These are phyloP conservation scores for Avena eriantha DNA, from an alignment of 176 grass and related monocot genomes.

Conservation along the genomic window DNA sequence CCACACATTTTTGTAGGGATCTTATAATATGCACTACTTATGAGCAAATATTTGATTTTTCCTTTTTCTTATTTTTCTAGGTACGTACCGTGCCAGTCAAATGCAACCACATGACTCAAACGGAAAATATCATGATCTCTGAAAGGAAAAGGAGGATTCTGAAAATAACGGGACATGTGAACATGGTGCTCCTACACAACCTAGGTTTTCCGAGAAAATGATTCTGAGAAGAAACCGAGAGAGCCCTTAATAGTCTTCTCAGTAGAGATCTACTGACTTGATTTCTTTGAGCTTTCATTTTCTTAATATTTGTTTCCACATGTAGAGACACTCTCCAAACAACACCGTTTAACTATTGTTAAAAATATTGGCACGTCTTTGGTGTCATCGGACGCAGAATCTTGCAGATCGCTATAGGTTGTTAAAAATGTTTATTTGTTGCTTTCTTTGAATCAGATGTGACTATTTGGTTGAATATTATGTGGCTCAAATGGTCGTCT, in stretches of 20 bases:
- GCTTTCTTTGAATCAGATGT: neutral
- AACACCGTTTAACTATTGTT: no score
- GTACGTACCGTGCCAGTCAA: no score
- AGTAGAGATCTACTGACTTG: constrained; percentile 39
- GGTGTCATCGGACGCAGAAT: constrained; percentile 38
- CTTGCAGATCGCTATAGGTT: constrained; percentile 53
- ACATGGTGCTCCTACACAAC: neutral
- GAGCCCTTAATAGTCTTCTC: constrained; percentile 27
- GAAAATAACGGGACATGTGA: constrained; percentile 39
- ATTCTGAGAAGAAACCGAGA: constrained; percentile 59
- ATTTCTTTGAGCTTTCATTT: neutral
- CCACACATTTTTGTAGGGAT: no score
- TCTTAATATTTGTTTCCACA: neutral
- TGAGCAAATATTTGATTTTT: no score
- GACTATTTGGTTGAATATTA: neutral
- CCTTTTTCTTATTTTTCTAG: no score
- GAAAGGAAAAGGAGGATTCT: constrained; percentile 36
- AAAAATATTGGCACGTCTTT: neutral
- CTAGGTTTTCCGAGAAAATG: neutral
- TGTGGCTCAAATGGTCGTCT: neutral
- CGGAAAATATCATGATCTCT: constrained; percentile 51
- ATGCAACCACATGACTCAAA: constrained; percentile 43
- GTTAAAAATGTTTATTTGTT: neutral
- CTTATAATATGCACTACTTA: no score
- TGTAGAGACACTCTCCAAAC: no score